Evolutionary conservation across 202 grass and related monocot species (phyloP), one percentile per base, ranked within the genome.

Genomic region (Zizania palustris): DNA sequence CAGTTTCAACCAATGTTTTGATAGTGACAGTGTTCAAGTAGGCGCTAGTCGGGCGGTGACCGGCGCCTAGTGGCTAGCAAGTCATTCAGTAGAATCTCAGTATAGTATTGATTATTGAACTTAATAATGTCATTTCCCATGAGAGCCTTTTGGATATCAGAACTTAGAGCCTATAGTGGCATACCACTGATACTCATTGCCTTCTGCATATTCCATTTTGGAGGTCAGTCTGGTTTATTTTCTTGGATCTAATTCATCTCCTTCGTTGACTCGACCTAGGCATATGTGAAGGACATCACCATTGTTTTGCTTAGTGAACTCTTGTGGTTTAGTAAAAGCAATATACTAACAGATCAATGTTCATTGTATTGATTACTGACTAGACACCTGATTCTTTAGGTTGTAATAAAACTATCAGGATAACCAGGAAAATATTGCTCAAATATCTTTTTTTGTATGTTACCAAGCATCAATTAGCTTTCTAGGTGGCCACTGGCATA

Each of bases 401-500:
- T 45, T 20, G 41, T 74, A 16, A 15, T 60, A 33, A 20, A 71
- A 53, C 11, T 9, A 55, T 36, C 16, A 8, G 33, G 51, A 54
- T 8, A 34, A 33, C 40, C 9, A 57, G 18, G 4, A 57, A 44
- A n/a, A 4, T 60, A 11, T 74, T 42, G 16, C 39, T 4, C 61
- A 40, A 14, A 53, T 53, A 16, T 13, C 54, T 63, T 18, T 64
- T 65, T 53, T 60, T 43, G 22, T 33, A 61, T 75, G 72, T 19
- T n/a, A 43, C 33, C 16, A 76, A 67, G 62, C 8, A 42, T n/a
- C 12, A 16, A 20, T 41, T 35, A 38, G 56, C 19, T 34, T 67
- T 53, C 16, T 55, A 54, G 19, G 62, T 41, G 12, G 74, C 50
- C 66, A 18, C 41, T 51, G 60, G 49, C 28, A 75, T 62, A 59